These are phyloP conservation scores for Tricholoma saponaceum DNA, from an alignment of 768 basidiomycete species.

Conservation along the genomic window DNA sequence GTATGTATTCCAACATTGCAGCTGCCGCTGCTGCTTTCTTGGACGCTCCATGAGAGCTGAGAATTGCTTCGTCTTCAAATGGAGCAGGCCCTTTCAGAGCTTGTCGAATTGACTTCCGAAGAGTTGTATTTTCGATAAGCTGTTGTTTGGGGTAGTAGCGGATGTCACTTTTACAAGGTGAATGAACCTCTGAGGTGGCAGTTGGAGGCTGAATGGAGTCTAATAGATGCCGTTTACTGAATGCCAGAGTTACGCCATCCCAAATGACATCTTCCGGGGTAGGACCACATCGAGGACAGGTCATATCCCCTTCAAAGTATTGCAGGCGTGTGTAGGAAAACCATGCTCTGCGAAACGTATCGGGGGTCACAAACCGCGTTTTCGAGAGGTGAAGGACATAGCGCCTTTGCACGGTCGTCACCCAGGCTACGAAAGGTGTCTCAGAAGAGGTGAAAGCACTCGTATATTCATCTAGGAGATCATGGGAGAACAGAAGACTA, in stretches of 20 bases:
- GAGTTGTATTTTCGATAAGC: not conserved
- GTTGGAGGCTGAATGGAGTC: too few relatives aligned
- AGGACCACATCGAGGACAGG: too few relatives aligned
- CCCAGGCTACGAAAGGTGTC: conserved; percentile 30
- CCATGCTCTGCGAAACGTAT: too few relatives aligned
- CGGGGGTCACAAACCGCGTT: conserved; percentile 14
- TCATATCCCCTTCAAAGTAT: too few relatives aligned
- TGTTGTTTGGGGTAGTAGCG: not conserved
- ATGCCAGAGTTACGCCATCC: too few relatives aligned
- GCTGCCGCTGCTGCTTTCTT: not conserved
- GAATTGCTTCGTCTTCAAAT: not conserved
- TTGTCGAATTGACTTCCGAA: not conserved
- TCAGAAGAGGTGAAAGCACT: conserved; percentile 27
- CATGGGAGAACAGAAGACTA: conserved; percentile 23
- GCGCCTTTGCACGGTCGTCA: conserved; percentile 13
- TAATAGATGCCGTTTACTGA: too few relatives aligned
- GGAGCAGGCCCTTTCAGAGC: not conserved
- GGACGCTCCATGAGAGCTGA: not conserved
- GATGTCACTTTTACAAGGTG: not conserved
- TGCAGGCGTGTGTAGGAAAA: too few relatives aligned
- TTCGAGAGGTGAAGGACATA: conserved; percentile 12
- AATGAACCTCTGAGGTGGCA: too few relatives aligned
- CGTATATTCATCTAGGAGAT: conserved; percentile 32
- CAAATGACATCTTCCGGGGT: too few relatives aligned
- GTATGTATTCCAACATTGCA: not conserved